Evolutionary conservation across 164 flowering plant genomes (phyloP), one percentile per base, ranked within the genome.

Genomic region (Vitis cinerea): DNA sequence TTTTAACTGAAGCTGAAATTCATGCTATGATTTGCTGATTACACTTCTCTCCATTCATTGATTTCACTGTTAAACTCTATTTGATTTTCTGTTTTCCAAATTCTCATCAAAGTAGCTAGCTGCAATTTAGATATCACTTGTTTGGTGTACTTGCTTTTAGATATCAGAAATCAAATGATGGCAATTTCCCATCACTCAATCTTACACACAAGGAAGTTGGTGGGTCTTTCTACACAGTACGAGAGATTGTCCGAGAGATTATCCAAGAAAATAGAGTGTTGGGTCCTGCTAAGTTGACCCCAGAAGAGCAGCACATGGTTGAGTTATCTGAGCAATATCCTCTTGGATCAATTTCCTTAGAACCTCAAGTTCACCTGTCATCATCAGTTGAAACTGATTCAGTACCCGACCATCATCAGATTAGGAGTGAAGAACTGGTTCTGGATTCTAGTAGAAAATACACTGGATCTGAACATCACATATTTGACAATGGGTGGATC

Each of bases 171-270:
- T 77, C 78, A 77, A 91, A 93, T 69, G 72, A 82, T 77, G 98
- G 98, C 49, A 85, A 70, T 63, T 95, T 90, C 66, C 99, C 99
- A 63, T 91, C 98, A 8, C 85, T 93, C 55, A 89, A 75, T 71
- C 90, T 91, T 64, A 90, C 99, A 8, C 96, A 93, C 73, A 93
- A 89, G 81, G 97, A 95, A 81, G 97, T 91, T 67, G 98, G 99
- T 75, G 99, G 99, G 9, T 95, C 99, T 63, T 95, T 87, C 77
- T 95, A 95, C 71, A 93, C 90, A 8, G 87, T 95, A 4, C 84
- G 99, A 30, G 98, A 95, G 81, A 87, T 95, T 80, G 88, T 93
- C 52, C 79, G 97, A 50, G 99, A 95, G 71, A 75, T 95, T 72
- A 93, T 91, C 66, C 98, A 95, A 78, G 99, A 95, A 82, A 95